Evolutionary conservation across 495 filamentous ascomycete species (phyloP).

Genomic region (Aspergillus bridgeri): DNA sequence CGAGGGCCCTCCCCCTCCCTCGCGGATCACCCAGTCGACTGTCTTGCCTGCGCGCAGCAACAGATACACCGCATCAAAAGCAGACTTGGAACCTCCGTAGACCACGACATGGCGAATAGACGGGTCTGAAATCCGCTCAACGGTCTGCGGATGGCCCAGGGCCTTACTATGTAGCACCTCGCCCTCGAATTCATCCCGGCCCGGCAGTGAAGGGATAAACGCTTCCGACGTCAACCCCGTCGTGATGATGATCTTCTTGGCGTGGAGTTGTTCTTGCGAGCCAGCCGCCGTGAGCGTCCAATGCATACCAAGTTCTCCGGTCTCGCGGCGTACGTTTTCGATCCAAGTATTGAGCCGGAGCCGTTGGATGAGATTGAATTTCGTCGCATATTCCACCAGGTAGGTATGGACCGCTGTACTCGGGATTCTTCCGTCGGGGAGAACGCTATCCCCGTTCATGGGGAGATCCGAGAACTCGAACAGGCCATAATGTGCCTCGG

Average conservation of each 20-base stretch:
- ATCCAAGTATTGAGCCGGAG: conserved; percentile 1
- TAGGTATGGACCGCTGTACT: neutral
- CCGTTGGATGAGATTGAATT: neutral
- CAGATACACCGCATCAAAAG: conserved; percentile 23
- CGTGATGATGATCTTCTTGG: neutral
- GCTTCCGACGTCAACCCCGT: neutral
- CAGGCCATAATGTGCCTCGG: conserved; percentile 15
- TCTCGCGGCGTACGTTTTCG: neutral
- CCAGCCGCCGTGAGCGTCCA: neutral
- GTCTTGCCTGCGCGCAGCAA: conserved; percentile 33
- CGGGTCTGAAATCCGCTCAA: neutral
- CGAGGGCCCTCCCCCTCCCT: conserved; percentile 56
- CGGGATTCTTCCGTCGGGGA: neutral
- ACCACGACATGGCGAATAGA: conserved; percentile 16
- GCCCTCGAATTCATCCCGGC: neutral
- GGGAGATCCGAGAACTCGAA: conserved; percentile 21
- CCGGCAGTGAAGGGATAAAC: neutral
- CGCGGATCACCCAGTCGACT: conserved; percentile 67
- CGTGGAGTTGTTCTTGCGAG: neutral
- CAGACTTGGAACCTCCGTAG: conserved; percentile 26
- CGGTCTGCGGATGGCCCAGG: neutral
- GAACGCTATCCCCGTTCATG: conserved; percentile 7
- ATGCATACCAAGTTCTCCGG: too few relatives aligned
- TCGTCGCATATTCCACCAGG: neutral
- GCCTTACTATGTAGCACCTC: neutral